Conservation (phyloP, 495 filamentous ascomycete species). For the Halenospora varia region DNA sequence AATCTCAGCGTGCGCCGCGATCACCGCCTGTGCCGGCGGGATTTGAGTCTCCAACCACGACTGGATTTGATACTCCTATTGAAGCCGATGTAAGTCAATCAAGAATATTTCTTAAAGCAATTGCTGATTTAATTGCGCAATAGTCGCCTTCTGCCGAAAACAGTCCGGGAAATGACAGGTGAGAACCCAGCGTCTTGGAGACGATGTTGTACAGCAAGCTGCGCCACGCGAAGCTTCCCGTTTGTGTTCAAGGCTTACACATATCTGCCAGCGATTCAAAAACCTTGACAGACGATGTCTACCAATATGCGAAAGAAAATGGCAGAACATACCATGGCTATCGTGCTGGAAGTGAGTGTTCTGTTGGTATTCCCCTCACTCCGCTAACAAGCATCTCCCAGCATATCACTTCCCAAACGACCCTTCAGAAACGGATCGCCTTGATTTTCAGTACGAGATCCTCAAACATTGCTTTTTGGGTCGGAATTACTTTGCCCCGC, state of each 20-base stretch:
- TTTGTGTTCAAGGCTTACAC: not conserved
- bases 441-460: conserved; percentile 59
- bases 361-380: not conserved
- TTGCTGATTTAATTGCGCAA: not conserved
- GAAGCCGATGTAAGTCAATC: conserved; percentile 7
- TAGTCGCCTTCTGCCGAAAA: not conserved
- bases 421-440: conserved; percentile 43
- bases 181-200: conserved; percentile 7
- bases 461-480: conserved; percentile 48
- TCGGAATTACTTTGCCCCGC: conserved; percentile 55
- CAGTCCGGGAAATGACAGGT: conserved; percentile 6
- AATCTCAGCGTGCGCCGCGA: no score
- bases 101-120: no score
- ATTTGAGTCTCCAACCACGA: not conserved
- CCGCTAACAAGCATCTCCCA: conserved; percentile 1
- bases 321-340: conserved; percentile 61
- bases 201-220: conserved; percentile 14
- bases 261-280: conserved; percentile 3
- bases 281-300: conserved; percentile 36
- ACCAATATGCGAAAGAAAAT: conserved; percentile 51
- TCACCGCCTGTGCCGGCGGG: no score
- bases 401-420: conserved; percentile 62
- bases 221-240: not conserved
- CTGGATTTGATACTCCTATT: conserved; percentile 7
- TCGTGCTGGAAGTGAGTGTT: conserved; percentile 35